These are phyloP conservation scores for Pleurotus pulmonarius DNA, from an alignment of 768 basidiomycete species.

Conservation along the genomic window DNA sequence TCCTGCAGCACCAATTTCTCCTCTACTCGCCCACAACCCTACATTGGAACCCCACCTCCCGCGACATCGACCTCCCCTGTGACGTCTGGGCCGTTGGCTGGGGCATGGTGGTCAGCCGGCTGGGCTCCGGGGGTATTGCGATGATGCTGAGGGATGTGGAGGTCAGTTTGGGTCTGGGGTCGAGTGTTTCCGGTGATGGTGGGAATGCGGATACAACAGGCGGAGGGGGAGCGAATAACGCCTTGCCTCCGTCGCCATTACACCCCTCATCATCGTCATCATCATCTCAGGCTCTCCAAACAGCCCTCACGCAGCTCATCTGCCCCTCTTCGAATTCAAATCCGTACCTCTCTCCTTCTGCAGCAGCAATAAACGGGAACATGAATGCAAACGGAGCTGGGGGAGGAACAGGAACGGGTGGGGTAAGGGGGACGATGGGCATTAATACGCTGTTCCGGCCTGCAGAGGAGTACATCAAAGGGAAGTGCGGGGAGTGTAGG, in stretches of 20 bases:
- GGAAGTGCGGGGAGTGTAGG: constrained; percentile 4
- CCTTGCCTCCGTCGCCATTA: background rate
- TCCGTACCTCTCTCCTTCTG: background rate
- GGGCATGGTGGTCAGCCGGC: background rate
- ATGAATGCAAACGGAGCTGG: background rate
- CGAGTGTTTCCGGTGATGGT: background rate
- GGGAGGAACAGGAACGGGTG: too few species aligned
- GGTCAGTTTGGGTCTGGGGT: background rate
- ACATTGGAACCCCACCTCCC: constrained; percentile 1
- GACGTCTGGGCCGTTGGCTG: background rate
- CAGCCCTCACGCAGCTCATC: background rate
- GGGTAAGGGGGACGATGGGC: too few species aligned
- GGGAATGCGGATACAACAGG: background rate
- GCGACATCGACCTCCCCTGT: constrained; percentile 4
- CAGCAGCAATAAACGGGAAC: background rate
- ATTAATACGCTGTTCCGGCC: background rate
- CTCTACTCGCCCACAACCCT: background rate
- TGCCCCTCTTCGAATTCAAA: too few species aligned
- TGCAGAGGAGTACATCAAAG: background rate
- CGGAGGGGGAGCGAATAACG: background rate
- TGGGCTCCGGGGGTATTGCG: background rate
- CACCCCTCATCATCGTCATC: background rate
- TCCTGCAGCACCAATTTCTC: background rate
- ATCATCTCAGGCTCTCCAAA: background rate
- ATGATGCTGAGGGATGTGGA: background rate